phyloP scores from a whole-genome alignment of 371 early-diverging fungal species.

The Cokeromyces recurvatus region DNA sequence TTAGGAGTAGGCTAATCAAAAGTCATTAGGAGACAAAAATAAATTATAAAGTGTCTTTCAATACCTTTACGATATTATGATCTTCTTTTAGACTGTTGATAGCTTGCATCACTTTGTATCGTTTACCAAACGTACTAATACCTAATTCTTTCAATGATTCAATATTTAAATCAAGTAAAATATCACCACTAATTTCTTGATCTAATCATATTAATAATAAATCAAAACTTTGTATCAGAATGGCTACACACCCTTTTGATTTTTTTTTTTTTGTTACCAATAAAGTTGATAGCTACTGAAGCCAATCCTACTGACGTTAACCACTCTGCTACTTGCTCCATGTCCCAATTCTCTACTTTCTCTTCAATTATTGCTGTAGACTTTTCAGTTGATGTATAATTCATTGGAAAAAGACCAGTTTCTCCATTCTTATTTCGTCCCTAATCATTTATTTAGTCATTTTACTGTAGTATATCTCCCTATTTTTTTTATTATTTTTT shows the following conservation, averaged over 20 bases:
- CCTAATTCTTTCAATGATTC: constrained; percentile 67
- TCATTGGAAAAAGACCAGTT: constrained; percentile 74
- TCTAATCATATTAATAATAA: constrained; percentile 24
- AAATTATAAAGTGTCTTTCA: too few relatives aligned
- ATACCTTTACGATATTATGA: too few relatives aligned
- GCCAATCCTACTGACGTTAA: constrained; percentile 50
- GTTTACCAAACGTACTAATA: constrained; percentile 64
- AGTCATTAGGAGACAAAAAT: too few relatives aligned
- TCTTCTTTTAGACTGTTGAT: constrained; percentile 49
- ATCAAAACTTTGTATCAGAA: not conserved
- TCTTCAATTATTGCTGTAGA: constrained; percentile 1
- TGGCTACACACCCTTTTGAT: not conserved
- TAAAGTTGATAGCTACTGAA: constrained; percentile 50
- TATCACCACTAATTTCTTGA: constrained; percentile 69
- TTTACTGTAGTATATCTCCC: too few relatives aligned
- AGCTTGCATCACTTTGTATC: constrained; percentile 68
- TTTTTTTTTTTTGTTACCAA: constrained; percentile 41
- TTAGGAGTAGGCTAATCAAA: constrained; percentile 13
- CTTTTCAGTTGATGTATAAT: constrained; percentile 47
- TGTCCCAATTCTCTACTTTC: constrained; percentile 34
- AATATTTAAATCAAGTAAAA: constrained; percentile 59
- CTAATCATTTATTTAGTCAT: too few relatives aligned
- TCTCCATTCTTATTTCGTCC: constrained; percentile 59
- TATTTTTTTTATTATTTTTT: not conserved
- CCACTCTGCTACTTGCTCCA: constrained; percentile 43